Base-by-base conservation (phyloP, 2,329 filamentous ascomycete species). In the Neurospora sp. region DNA sequence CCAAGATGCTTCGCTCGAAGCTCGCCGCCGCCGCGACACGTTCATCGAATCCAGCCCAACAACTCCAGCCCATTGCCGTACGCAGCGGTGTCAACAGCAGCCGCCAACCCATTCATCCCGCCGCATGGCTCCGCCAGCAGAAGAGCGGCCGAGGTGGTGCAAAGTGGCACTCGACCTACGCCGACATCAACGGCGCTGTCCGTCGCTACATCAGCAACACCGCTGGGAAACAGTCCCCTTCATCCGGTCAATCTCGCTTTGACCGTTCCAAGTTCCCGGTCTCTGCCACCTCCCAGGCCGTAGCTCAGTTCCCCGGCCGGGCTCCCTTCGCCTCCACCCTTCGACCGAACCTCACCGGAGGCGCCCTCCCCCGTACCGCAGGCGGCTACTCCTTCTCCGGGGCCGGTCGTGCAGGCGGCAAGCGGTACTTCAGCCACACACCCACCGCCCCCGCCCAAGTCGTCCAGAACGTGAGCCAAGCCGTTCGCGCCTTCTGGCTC, bases 401-500 rank as follows among this genome's bases (percentile, higher is more conserved):
- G 38, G 87, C 89, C 67, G 90, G 90, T 39, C 85, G 89, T 66
- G 79, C 88, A 70, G 89, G 91, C 74, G 92, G 91, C 65, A 88
- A 89, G 33, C 87, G 95, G 74, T 95, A 95, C 83, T 98, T 98
- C 82, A 96, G 93, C 1, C 94, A 97, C 81, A 88, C 89, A 0
- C 93, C 95, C 1, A 91, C 92, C 10, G 88, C 90, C 8, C 93
- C 93, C 46, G 93, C 94, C 1, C 92, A 98, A 79, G 93, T 98
- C 66, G 88, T 98, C 68, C 91, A 96, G 79, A 97, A 97, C 80
- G 95, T 97, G n/a, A 97, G 93, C 12, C 90, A 93, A 75, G 96
- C 93, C 5, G 90, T 98, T 77, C 89, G 96, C 69, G 94, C 93
- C 12, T 97, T 99, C 81, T 91, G 92, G 81, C 85, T 97, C n/a